Evolutionary conservation across 2,329 filamentous ascomycete genomes (phyloP).

Genomic region (Aspergillus carbonarius): DNA sequence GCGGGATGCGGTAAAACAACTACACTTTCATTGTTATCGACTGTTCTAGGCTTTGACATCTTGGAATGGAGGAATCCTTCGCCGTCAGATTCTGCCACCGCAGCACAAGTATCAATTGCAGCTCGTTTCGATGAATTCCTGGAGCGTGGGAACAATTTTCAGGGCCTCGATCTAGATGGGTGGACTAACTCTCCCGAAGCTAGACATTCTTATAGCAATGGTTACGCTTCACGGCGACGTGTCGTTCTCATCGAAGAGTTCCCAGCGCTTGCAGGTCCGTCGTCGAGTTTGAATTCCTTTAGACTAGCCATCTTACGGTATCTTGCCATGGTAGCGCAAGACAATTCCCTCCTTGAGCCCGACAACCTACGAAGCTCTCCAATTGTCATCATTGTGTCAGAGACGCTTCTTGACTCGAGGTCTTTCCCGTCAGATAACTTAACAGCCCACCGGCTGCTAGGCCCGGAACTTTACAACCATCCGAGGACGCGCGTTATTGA

Average conservation of each 20-base stretch:
- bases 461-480: conserved; percentile 80
- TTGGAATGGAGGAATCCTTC: conserved; percentile 89
- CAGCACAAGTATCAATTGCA: conserved; percentile 68
- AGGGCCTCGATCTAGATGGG: conserved; percentile 59
- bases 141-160: conserved; percentile 75
- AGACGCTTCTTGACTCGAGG: conserved; percentile 81
- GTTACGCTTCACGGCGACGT: conserved; percentile 38
- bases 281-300: conserved; percentile 66
- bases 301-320: conserved; percentile 73
- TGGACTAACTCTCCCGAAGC: conserved; percentile 1
- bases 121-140: conserved; percentile 92
- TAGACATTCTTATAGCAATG: conserved; percentile 3
- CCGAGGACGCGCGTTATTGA: conserved; percentile 77
- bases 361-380: conserved; percentile 59
- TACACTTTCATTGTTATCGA: conserved; percentile 74
- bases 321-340: conserved; percentile 65
- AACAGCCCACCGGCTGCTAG: conserved; percentile 85
- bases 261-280: conserved; percentile 70
- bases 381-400: conserved; percentile 85
- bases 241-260: conserved; percentile 80
- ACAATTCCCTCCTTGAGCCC: conserved; percentile 32
- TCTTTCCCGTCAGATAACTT: conserved; percentile 86
- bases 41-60: conserved; percentile 72
- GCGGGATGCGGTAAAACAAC: conserved; percentile 93
- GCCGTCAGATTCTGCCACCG: conserved; percentile 57